Evolutionary conservation across 2,329 filamentous ascomycete species (phyloP).

Genomic region (Trichophyton mentagrophytes): DNA sequence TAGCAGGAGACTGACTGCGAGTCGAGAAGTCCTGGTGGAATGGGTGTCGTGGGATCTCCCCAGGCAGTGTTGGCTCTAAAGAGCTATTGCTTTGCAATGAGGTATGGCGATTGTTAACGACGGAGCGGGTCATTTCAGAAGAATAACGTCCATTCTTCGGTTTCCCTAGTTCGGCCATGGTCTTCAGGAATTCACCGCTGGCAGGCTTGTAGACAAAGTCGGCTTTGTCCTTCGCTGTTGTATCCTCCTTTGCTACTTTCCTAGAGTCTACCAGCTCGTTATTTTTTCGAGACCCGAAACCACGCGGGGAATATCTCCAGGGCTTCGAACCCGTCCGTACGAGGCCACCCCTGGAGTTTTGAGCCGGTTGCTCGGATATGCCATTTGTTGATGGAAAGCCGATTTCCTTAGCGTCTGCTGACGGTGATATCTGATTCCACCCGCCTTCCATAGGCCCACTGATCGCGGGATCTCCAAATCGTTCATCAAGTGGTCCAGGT

Average conservation of each 20-base stretch:
- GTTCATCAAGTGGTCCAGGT: conserved; percentile 9
- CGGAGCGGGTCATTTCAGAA: neutral
- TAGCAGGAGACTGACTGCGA: neutral
- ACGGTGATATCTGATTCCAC: conserved; percentile 13
- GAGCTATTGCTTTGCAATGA: conserved; percentile 4
- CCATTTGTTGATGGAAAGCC: neutral
- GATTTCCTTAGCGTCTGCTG: neutral
- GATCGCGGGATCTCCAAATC: conserved; percentile 13
- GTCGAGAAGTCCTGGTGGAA: conserved; percentile 8
- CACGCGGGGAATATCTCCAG: neutral
- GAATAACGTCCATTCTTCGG: conserved; percentile 4
- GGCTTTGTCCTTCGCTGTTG: conserved; percentile 3
- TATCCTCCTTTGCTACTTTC: neutral
- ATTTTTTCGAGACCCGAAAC: neutral
- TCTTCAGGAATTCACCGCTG: conserved; percentile 13
- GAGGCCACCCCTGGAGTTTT: neutral
- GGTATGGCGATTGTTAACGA: neutral
- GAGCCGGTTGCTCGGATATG: neutral
- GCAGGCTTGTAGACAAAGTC: conserved; percentile 15
- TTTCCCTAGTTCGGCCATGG: conserved; percentile 14
- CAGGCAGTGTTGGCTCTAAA: conserved; percentile 6
- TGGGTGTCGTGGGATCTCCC: conserved; percentile 12
- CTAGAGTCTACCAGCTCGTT: neutral
- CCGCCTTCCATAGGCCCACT: conserved; percentile 14
- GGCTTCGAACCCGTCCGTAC: neutral